phyloP scores from a whole-genome alignment of 75 land plant genomes.

The Azolla pinnata region DNA sequence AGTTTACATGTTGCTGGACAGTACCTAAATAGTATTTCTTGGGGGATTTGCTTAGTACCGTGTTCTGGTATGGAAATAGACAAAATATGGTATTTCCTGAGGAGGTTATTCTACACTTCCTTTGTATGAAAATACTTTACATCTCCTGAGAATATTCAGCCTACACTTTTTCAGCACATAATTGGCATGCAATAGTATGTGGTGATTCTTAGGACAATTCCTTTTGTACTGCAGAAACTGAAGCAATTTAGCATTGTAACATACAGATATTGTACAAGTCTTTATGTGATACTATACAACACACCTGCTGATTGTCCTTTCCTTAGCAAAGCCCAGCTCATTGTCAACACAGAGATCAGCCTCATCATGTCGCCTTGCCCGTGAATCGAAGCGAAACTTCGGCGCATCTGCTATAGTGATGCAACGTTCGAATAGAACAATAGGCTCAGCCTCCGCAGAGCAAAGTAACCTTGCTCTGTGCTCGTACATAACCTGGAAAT shows the following conservation, averaged over 20 bases:
- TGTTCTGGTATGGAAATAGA: too few relatives aligned
- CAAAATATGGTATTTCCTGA: too few relatives aligned
- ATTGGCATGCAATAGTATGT: background rate
- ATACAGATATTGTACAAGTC: background rate
- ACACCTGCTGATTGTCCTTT: slow-evolving; percentile 91
- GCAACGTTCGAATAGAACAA: slow-evolving; percentile 51
- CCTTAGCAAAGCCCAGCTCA: slow-evolving; percentile 93
- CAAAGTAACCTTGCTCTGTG: slow-evolving; percentile 71
- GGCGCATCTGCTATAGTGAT: slow-evolving; percentile 76
- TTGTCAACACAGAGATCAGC: slow-evolving; percentile 81
- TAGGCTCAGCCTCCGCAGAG: slow-evolving; percentile 71
- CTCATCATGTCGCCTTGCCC: slow-evolving; percentile 59
- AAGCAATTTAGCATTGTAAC: background rate
- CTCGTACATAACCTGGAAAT: slow-evolving; percentile 86
- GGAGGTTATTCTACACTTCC: too few relatives aligned
- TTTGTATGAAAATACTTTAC: too few relatives aligned
- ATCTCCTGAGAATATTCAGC: too few relatives aligned
- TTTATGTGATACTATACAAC: background rate
- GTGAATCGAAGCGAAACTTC: slow-evolving; percentile 44
- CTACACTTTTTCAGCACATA: too few relatives aligned
- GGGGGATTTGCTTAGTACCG: too few relatives aligned
- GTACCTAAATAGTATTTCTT: too few relatives aligned
- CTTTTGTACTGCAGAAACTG: too few relatives aligned
- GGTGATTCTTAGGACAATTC: too few relatives aligned
- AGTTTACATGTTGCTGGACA: too few relatives aligned